A percentile compares a stretch with the other conserved stretches of the same genome.
Evolutionary conservation across 768 basidiomycete genomes (phyloP).

Genomic region (Mycena pura): DNA sequence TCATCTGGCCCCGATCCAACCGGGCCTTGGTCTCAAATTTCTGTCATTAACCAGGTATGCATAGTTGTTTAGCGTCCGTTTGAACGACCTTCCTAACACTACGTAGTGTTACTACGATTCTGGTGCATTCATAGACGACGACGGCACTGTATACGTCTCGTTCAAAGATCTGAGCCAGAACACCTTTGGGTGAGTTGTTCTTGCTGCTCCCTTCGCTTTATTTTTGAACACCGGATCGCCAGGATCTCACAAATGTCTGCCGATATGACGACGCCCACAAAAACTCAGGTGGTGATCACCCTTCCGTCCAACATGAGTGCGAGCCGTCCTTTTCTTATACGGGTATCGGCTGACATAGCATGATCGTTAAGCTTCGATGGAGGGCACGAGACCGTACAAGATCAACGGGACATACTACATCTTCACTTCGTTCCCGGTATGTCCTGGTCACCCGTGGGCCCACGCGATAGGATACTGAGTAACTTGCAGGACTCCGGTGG

Average conservation of each 20-base stretch:
- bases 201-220: neutral
- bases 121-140: constrained; percentile 24
- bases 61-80: neutral
- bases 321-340: neutral
- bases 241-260: constrained; percentile 24
- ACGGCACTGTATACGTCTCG: constrained; percentile 27
- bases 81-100: neutral
- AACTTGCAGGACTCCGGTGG: neutral
- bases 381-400: constrained; percentile 28
- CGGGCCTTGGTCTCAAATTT: constrained; percentile 24
- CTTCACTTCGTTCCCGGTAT: constrained; percentile 20
- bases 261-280: constrained; percentile 14
- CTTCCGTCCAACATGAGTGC: constrained; percentile 7
- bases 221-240: neutral
- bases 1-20: constrained; percentile 16
- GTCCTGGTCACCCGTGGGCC: neutral
- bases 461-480: neutral
- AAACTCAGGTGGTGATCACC: constrained; percentile 17
- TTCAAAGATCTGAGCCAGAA: constrained; percentile 15
- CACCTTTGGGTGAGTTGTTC: neutral
- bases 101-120: constrained; percentile 25
- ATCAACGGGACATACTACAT: constrained; percentile 27
- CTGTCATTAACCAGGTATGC: constrained; percentile 12
- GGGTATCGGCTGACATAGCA: neutral
- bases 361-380: constrained; percentile 4